Evolutionary conservation across 805 yeast genomes (phyloP).

Genomic region (Schwanniomyces polymorphus): DNA sequence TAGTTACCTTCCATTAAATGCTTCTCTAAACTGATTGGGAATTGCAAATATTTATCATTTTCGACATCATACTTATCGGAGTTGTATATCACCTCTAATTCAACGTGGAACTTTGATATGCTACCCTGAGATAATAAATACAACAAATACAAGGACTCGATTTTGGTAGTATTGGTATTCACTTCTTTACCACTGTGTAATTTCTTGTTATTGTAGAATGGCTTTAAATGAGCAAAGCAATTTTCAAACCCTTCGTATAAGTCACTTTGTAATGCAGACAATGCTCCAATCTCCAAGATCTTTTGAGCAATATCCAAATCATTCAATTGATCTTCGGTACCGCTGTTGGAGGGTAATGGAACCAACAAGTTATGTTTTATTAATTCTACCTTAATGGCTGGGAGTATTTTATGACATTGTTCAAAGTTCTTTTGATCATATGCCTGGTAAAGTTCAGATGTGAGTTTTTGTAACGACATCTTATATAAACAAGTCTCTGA

Average conservation of each 20-base stretch:
- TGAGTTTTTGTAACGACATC: conserved; percentile 67
- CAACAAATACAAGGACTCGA: conserved; percentile 74
- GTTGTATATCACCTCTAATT: conserved; percentile 70
- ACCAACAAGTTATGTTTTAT: conserved; percentile 76
- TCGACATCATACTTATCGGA: conserved; percentile 60
- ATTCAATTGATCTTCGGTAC: conserved; percentile 43
- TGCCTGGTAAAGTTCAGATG: conserved; percentile 64
- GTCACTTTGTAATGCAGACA: conserved; percentile 65
- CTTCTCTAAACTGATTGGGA: conserved; percentile 87
- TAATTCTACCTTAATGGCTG: conserved; percentile 74
- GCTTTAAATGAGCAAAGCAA: conserved; percentile 69
- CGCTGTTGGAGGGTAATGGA: conserved; percentile 47
- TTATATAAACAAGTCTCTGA: neutral
- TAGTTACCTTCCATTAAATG: conserved; percentile 97
- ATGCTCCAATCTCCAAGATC: conserved; percentile 85
- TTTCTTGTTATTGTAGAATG: conserved; percentile 59
- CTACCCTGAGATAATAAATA: conserved; percentile 79
- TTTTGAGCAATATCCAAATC: conserved; percentile 80
- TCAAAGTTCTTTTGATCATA: conserved; percentile 64
- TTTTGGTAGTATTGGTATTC: conserved; percentile 50
- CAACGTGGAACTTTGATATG: conserved; percentile 86
- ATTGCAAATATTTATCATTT: conserved; percentile 59
- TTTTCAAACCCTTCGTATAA: conserved; percentile 70
- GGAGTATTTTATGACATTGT: conserved; percentile 60
- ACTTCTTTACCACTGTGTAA: conserved; percentile 39